These are phyloP conservation scores for Cladosporium sp. DNA, from an alignment of 2,329 filamentous ascomycete genomes.

Conservation along the genomic window DNA sequence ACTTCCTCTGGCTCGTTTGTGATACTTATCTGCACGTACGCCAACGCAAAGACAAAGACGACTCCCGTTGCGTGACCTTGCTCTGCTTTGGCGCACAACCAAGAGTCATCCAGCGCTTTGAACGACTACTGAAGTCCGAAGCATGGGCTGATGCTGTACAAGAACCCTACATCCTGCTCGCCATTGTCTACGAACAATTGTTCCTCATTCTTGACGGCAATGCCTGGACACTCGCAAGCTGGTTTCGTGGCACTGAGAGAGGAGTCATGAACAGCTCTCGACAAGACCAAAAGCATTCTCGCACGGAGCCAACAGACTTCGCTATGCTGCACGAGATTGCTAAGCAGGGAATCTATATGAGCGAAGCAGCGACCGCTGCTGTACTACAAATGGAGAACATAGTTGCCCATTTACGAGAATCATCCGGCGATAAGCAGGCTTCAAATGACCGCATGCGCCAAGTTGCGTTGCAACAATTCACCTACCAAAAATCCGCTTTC, in stretches of 20 bases:
- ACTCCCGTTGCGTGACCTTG: neutral
- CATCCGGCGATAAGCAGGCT: no score
- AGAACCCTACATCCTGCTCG: conserved; percentile 32
- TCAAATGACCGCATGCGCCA: conserved; percentile 6
- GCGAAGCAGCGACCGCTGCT: conserved; percentile 32
- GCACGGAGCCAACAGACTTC: conserved; percentile 24
- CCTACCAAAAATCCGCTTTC: conserved; percentile 30
- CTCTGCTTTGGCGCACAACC: neutral
- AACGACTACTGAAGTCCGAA: neutral
- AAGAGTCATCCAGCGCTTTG: neutral
- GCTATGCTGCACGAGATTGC: conserved; percentile 35
- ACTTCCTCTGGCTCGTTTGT: conserved; percentile 1
- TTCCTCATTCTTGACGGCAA: conserved; percentile 29
- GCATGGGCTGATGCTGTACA: conserved; percentile 26
- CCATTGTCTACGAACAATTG: conserved; percentile 30
- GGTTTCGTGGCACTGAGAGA: conserved; percentile 31
- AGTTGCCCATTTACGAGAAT: conserved; percentile 16
- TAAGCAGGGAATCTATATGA: conserved; percentile 36
- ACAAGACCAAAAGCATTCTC: conserved; percentile 17
- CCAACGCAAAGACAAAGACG: neutral
- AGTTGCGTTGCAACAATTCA: conserved; percentile 6
- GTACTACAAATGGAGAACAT: conserved; percentile 28
- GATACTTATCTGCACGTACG: neutral
- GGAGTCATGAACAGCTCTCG: conserved; percentile 21
- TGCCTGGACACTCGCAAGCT: conserved; percentile 27